A percentile compares a stretch with the other conserved stretches of the same genome.
Conservation (phyloP, 1,284 basidiomycete genomes). For the Trichosporon sp. region DNA sequence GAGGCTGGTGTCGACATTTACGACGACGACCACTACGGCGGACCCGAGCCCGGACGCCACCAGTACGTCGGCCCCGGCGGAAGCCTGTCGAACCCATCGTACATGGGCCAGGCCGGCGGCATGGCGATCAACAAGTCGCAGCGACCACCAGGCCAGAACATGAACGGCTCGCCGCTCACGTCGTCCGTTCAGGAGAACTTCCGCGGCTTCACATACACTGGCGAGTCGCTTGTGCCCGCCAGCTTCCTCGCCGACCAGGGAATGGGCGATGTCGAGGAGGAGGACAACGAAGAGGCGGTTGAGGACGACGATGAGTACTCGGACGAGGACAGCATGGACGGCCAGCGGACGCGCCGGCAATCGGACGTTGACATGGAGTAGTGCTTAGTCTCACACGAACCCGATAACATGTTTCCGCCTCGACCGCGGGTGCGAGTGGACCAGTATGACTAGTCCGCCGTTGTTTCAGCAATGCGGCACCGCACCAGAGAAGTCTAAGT, state of each 20-base stretch:
- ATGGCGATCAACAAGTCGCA: slow-evolving; percentile 42
- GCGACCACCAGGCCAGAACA: slow-evolving; percentile 25
- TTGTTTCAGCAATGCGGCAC: too few relatives aligned
- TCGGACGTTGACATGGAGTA: slow-evolving; percentile 47
- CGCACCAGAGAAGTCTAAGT: background rate
- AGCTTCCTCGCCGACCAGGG: slow-evolving; percentile 48
- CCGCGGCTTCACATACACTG: slow-evolving; percentile 81
- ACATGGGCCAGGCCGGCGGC: slow-evolving; percentile 31
- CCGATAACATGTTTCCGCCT: background rate
- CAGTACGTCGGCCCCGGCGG: slow-evolving; percentile 47
- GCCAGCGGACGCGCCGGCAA: slow-evolving; percentile 40
- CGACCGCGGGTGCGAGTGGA: too few relatives aligned
- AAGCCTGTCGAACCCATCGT: slow-evolving; percentile 30
- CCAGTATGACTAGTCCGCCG: background rate
- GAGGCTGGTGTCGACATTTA: slow-evolving; percentile 56
- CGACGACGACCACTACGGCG: slow-evolving; percentile 52
- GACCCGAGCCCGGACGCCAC: slow-evolving; percentile 30
- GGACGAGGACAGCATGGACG: slow-evolving; percentile 43
- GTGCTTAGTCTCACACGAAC: background rate
- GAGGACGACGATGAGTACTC: slow-evolving; percentile 44
- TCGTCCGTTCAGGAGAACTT: slow-evolving; percentile 92
- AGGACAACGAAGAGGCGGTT: slow-evolving; percentile 28
- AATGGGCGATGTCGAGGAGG: slow-evolving; percentile 46
- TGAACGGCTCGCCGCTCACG: slow-evolving; percentile 63
- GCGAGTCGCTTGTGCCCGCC: slow-evolving; percentile 61